phyloP scores from a whole-genome alignment of 768 basidiomycete genomes.

The Podaxis sp. region DNA sequence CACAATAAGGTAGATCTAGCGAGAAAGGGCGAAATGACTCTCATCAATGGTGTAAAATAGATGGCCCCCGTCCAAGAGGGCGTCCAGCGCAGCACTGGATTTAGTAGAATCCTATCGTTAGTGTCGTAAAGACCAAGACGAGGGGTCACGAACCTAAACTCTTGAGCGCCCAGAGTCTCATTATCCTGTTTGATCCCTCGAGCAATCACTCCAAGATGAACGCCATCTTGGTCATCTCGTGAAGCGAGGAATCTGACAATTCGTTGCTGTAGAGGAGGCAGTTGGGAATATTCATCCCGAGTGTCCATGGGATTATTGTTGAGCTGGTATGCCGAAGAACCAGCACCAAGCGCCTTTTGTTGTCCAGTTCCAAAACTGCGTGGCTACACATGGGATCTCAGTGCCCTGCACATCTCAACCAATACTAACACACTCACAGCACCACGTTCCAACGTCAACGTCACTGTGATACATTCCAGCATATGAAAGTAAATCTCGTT shows the following conservation, averaged over 20 bases:
- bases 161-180: constrained; percentile 38
- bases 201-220: constrained; percentile 70
- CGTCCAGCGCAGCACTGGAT: constrained; percentile 65
- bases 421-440: constrained; percentile 36
- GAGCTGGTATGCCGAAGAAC: constrained; percentile 39
- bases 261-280: constrained; percentile 54
- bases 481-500: constrained; percentile 84
- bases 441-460: constrained; percentile 62
- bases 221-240: constrained; percentile 57
- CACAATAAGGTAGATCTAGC: constrained; percentile 15
- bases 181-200: constrained; percentile 44
- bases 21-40: constrained; percentile 65
- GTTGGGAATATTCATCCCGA: constrained; percentile 46
- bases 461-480: constrained; percentile 69
- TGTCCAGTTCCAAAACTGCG: constrained; percentile 24
- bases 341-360: constrained; percentile 13
- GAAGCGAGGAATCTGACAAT: constrained; percentile 60
- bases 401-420: neutral
- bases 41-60: constrained; percentile 82
- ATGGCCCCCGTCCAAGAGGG: constrained; percentile 73
- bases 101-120: neutral
- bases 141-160: constrained; percentile 50
- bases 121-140: neutral
- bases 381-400: constrained; percentile 23
- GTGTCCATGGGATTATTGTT: constrained; percentile 19